Conservation (phyloP, 2,329 filamentous ascomycete genomes). For the Colletotrichum sp. region DNA sequence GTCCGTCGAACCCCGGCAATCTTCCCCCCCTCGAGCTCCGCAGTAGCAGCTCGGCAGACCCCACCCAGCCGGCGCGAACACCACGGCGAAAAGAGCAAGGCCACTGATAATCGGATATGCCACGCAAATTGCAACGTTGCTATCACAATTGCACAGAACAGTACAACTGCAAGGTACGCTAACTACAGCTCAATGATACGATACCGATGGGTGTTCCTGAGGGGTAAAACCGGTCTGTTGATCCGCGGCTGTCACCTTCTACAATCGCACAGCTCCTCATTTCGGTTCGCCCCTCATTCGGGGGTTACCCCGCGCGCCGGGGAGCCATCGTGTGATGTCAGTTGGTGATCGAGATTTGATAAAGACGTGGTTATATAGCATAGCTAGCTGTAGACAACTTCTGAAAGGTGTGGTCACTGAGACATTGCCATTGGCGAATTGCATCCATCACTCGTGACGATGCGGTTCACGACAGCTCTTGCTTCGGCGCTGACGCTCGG, state of each 20-base stretch:
- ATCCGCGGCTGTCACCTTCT: background rate
- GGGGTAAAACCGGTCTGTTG: background rate
- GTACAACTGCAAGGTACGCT: background rate
- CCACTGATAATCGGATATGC: background rate
- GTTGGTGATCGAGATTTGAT: background rate
- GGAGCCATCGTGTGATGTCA: background rate
- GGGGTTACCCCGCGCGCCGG: background rate
- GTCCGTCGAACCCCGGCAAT: background rate
- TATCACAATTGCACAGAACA: background rate
- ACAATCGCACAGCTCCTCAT: background rate
- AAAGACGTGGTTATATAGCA: background rate
- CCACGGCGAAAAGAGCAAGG: background rate
- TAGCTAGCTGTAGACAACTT: background rate
- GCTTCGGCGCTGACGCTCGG: background rate
- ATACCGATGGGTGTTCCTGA: background rate
- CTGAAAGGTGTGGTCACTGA: background rate
- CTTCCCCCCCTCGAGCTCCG: background rate
- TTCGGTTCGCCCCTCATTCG: background rate
- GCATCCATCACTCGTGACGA: background rate
- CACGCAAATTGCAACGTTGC: background rate
- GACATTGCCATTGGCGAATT: background rate
- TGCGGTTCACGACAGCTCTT: background rate
- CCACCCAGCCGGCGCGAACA: background rate
- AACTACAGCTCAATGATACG: background rate
- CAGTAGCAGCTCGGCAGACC: background rate